phyloP scores from a whole-genome alignment of 176 grass and related monocot genomes.

The Eragrostis curvula region DNA sequence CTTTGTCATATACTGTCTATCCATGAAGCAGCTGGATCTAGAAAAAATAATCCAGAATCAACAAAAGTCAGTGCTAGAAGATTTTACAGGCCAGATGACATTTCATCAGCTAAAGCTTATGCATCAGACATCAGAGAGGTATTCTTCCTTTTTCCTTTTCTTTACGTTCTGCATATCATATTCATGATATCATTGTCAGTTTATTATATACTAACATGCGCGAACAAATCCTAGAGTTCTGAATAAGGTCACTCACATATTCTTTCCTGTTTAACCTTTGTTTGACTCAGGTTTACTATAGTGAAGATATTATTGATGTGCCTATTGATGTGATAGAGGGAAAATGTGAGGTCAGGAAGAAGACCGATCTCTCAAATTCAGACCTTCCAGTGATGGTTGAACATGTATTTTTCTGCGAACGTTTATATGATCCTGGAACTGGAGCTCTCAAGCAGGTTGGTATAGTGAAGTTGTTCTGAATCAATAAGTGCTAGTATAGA shows the following conservation, averaged over 20 bases:
- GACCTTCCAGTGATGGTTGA: constrained; percentile 72
- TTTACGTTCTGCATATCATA: constrained; percentile 24
- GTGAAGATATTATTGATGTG: constrained; percentile 79
- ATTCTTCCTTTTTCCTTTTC: constrained; percentile 17
- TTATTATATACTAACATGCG: constrained; percentile 8
- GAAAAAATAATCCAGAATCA: constrained; percentile 59
- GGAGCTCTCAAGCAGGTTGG: constrained; percentile 95
- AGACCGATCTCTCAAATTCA: constrained; percentile 64
- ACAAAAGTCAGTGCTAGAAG: constrained; percentile 79
- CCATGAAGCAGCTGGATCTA: constrained; percentile 50
- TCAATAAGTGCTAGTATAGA: constrained; percentile 11
- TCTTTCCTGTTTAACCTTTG: constrained; percentile 41
- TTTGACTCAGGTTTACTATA: constrained; percentile 85
- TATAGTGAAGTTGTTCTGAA: constrained; percentile 43
- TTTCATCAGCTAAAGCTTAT: constrained; percentile 87
- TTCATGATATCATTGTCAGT: constrained; percentile 17
- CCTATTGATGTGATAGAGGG: constrained; percentile 82
- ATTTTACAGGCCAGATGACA: constrained; percentile 95
- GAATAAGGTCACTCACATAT: constrained; percentile 35
- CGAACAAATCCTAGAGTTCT: background rate
- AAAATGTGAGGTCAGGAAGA: constrained; percentile 93
- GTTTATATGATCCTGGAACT: constrained; percentile 76
- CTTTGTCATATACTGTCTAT: constrained; percentile 81
- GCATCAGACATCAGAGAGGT: constrained; percentile 96
- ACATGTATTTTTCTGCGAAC: constrained; percentile 92